Base-by-base conservation (phyloP, 75 land plant species). In the Azolla pinnata region DNA sequence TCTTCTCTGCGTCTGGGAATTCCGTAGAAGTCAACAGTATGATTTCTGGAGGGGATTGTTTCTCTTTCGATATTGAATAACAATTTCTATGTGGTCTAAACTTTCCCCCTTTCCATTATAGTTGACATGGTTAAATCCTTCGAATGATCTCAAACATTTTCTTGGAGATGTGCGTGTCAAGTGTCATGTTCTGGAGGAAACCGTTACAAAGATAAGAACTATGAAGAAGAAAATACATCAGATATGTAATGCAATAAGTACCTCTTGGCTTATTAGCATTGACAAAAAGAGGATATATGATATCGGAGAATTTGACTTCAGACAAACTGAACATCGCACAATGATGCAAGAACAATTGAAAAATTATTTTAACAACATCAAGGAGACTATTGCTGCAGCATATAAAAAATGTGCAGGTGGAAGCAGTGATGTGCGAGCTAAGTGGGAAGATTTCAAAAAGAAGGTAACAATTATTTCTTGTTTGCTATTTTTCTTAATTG, bases 231-330 rank as follows among this genome's bases (percentile, higher is more conserved):
- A 62, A 34, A 69, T 69, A 31, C 61, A 20, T 28, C 33, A 48
- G 35, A 54, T 55, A 25, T 69, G 71, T 55, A 23, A 2, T n/a
- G 45, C 53, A 30, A 69, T 69, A 14, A 62, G 71, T 38, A 42
- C 14, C 14, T 50, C 62, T 0, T 62, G 54, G 53, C 29, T 69
- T 2, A 55, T 69, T 0, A 69, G 48, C 47, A 16, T 69, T 31
- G 71, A 69, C 52, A 69, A 69, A 59, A 69, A 69, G 30, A 61
- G 38, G 26, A 54, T 69, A 2, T 69, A 69, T 54, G 71, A 69
- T 17, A 53, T 69, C 0, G 64, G 33, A 28, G 71, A 69, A 48
- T 69, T 69, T 61, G 65, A 50, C 29, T 31, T 54, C 14, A 69
- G 47, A 33, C 71, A 69, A 54, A 33, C 32, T 10, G 65, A 69